These are phyloP conservation scores for Fomes fomentarius DNA, from an alignment of 1,284 basidiomycete species.

Conservation along the genomic window DNA sequence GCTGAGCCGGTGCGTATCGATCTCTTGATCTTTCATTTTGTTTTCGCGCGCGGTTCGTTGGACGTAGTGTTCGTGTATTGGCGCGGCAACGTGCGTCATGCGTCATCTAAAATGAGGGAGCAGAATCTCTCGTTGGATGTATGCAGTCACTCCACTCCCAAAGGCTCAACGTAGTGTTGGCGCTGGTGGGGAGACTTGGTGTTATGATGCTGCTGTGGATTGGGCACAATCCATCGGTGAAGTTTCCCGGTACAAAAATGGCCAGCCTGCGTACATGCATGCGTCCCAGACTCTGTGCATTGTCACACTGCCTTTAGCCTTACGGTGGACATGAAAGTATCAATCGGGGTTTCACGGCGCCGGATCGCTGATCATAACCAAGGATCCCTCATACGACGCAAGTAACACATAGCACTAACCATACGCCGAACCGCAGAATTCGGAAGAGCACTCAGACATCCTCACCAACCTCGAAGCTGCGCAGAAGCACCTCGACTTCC, in stretches of 20 bases:
- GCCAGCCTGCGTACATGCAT: background rate
- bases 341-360: background rate
- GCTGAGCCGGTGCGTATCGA: constrained; percentile 63
- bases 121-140: no score
- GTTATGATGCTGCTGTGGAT: no score
- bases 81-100: no score
- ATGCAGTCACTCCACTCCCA: no score
- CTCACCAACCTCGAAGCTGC: constrained; percentile 81
- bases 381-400: background rate
- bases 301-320: background rate
- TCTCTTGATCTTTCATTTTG: no score
- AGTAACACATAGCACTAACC: background rate
- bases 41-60: no score
- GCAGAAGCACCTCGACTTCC: constrained; percentile 80
- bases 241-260: no score
- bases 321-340: background rate
- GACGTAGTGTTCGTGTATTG: no score
- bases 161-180: no score
- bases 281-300: background rate
- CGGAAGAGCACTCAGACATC: constrained; percentile 88
- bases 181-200: no score
- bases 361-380: background rate
- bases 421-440: constrained; percentile 49
- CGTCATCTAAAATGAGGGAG: no score
- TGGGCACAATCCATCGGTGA: no score